phyloP scores from a whole-genome alignment of 2,329 filamentous ascomycete species.

The Blastomyces percursus region DNA sequence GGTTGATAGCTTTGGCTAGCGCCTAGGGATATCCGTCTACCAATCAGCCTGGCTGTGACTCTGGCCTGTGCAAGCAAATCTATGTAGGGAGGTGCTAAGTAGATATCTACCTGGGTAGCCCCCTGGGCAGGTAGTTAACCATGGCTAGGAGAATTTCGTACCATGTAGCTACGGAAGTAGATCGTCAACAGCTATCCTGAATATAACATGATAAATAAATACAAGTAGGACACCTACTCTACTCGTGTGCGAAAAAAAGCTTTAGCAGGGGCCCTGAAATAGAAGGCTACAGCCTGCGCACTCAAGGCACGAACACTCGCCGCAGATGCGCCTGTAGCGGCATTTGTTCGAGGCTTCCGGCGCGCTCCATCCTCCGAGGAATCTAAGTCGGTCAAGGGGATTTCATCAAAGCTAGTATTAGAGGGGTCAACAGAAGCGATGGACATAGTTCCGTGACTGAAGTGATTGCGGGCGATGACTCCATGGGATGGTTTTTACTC shows the following conservation, averaged over 20 bases:
- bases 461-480: neutral
- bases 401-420: slow-evolving; percentile 14
- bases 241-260: slow-evolving; percentile 85
- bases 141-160: slow-evolving; percentile 21
- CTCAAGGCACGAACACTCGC: slow-evolving; percentile 74
- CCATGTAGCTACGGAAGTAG: slow-evolving; percentile 38
- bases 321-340: slow-evolving; percentile 65
- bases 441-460: slow-evolving; percentile 2
- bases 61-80: neutral
- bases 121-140: neutral
- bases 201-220: slow-evolving; percentile 14
- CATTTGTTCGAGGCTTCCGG: slow-evolving; percentile 45
- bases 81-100: neutral
- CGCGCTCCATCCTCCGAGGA: slow-evolving; percentile 18
- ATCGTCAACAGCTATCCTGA: neutral
- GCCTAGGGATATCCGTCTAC: slow-evolving; percentile 31
- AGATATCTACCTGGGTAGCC: neutral
- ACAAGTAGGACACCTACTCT: slow-evolving; percentile 51
- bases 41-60: slow-evolving; percentile 2
- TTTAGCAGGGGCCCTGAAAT: slow-evolving; percentile 83
- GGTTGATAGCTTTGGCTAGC: slow-evolving; percentile 53
- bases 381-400: slow-evolving; percentile 10
- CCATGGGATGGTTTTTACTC: neutral
- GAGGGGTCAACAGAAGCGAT: neutral
- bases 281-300: slow-evolving; percentile 75